These are phyloP conservation scores for Inga leiocalycina DNA, from an alignment of 306 rosid species.

Conservation along the genomic window DNA sequence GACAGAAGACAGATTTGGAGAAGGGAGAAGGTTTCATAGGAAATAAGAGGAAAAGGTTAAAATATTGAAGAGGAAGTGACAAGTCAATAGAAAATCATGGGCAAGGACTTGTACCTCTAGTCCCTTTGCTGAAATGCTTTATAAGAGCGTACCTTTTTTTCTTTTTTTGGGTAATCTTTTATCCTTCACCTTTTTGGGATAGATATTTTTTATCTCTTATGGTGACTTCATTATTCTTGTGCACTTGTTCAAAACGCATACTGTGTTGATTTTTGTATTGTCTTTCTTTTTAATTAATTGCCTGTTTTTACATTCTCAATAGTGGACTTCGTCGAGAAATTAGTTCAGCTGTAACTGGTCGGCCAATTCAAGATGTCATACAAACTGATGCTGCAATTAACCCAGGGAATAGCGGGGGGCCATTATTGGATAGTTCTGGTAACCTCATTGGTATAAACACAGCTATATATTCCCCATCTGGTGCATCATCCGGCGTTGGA, in stretches of 20 bases:
- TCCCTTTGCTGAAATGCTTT: background rate
- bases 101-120: background rate
- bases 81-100: background rate
- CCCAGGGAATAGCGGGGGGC: background rate
- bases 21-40: background rate
- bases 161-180: background rate
- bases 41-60: background rate
- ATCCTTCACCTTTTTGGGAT: background rate
- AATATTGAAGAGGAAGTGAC: background rate
- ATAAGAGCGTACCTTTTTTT: too few species aligned
- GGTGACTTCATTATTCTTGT: background rate
- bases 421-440: background rate
- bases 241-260: background rate
- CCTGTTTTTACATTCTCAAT: background rate
- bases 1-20: background rate
- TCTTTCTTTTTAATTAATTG: background rate
- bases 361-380: background rate
- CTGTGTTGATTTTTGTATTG: background rate
- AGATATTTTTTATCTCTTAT: background rate
- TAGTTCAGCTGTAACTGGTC: background rate
- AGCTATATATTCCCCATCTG: slow-evolving; percentile 4
- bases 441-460: background rate
- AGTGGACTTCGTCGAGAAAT: background rate
- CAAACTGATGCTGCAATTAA: slow-evolving; percentile 1
- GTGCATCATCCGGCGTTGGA: background rate